Percentiles rank a stretch among this genome's conserved stretches.
These are phyloP conservation scores for Stentor coeruleus DNA, from an alignment of 73 alveolate species.

Conservation along the genomic window DNA sequence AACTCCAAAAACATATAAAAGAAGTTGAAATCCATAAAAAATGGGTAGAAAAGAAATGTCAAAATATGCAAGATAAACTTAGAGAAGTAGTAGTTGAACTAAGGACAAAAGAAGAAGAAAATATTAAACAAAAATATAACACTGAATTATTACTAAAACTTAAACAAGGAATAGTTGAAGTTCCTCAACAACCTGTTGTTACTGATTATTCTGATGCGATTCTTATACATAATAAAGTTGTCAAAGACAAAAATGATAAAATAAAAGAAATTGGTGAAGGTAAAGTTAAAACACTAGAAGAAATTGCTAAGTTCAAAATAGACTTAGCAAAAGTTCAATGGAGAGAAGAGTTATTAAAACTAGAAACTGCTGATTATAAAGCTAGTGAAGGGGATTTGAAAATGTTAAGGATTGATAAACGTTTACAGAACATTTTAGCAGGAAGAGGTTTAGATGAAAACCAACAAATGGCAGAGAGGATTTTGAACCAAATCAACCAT, in stretches of 20 bases:
- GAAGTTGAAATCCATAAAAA: constrained; percentile 22
- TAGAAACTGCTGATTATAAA: constrained; percentile 53
- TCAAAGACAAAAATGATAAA: constrained; percentile 49
- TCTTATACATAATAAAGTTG: constrained; percentile 45
- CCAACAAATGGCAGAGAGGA: constrained; percentile 82
- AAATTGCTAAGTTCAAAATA: constrained; percentile 49
- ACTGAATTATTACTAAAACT: constrained; percentile 46
- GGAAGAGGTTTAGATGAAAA: constrained; percentile 86
- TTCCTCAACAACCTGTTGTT: constrained; percentile 69
- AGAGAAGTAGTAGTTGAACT: not conserved
- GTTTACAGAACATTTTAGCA: constrained; percentile 80
- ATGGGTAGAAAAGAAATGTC: not conserved
- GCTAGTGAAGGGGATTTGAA: constrained; percentile 82
- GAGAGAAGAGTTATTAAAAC: constrained; percentile 49
- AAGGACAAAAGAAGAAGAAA: constrained; percentile 26
- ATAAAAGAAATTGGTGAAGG: constrained; percentile 46
- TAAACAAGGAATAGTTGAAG: constrained; percentile 64
- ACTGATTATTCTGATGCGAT: constrained; percentile 75
- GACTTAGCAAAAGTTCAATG: constrained; percentile 48
- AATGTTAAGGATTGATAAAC: constrained; percentile 80
- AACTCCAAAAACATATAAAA: constrained; percentile 3
- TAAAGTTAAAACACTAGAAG: constrained; percentile 48
- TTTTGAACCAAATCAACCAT: constrained; percentile 49
- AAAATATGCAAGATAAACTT: not conserved
- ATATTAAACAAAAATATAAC: constrained; percentile 49